phyloP scores from a whole-genome alignment of 495 filamentous ascomycete species.

The Penicillium arizonense region DNA sequence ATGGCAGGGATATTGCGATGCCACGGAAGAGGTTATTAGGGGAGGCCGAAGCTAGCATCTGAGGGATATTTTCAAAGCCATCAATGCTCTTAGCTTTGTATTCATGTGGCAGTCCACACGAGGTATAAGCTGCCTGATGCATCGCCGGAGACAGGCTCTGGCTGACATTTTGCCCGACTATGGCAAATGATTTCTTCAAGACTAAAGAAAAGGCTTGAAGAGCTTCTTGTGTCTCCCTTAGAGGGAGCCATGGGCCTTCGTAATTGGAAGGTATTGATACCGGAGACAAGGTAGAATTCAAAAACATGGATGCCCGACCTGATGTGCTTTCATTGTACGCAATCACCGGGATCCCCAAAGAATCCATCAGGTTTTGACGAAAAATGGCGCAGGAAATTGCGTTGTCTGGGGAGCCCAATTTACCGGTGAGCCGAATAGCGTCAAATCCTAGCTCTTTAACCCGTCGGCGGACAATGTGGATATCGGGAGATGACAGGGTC shows the following conservation, averaged over 20 bases:
- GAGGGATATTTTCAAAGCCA: constrained; percentile 52
- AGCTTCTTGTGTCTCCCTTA: constrained; percentile 27
- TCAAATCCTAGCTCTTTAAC: constrained; percentile 3
- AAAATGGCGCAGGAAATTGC: constrained; percentile 11
- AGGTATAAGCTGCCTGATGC: constrained; percentile 65
- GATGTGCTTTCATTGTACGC: constrained; percentile 42
- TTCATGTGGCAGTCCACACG: constrained; percentile 63
- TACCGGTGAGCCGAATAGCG: constrained; percentile 18
- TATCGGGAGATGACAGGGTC: too few relatives aligned
- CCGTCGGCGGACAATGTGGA: too few relatives aligned
- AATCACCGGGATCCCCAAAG: constrained; percentile 15
- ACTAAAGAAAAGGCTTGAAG: constrained; percentile 46
- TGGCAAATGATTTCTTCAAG: constrained; percentile 28
- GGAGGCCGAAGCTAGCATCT: constrained; percentile 2
- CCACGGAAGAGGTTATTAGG: constrained; percentile 57
- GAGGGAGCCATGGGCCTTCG: constrained; percentile 5
- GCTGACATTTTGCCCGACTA: constrained; percentile 24
- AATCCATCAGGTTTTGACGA: not conserved
- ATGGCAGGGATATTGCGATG: constrained; percentile 59
- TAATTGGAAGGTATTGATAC: constrained; percentile 31
- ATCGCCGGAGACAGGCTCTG: constrained; percentile 36
- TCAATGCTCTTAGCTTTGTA: constrained; percentile 56
- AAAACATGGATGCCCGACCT: constrained; percentile 56
- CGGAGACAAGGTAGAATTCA: constrained; percentile 59
- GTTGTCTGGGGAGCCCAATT: constrained; percentile 4